Conservation (phyloP, 2,329 filamentous ascomycete species). For the Neoscytalidium dimidiatum region DNA sequence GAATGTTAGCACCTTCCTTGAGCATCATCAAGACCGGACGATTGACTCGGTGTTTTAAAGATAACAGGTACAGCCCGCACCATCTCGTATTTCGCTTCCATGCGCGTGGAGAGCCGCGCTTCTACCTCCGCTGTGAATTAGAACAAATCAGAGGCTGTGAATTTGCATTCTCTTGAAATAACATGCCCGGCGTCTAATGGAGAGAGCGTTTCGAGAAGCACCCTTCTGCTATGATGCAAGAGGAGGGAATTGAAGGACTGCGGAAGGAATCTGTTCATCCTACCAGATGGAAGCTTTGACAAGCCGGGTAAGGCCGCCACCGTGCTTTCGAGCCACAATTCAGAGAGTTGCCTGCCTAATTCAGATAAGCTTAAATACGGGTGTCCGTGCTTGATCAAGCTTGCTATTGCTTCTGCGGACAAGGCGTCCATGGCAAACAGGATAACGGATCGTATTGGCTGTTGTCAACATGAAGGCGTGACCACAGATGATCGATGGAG, state of each 20-base stretch:
- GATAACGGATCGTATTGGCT: neutral
- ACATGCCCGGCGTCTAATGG: no score
- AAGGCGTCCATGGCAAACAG: neutral
- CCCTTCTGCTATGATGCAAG: no score
- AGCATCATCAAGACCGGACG: neutral
- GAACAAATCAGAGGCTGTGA: neutral
- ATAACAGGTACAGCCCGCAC: neutral
- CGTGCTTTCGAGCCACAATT: neutral
- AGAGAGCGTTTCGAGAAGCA: no score
- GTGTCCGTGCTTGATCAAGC: neutral
- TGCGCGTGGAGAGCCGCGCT: neutral
- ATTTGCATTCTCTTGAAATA: no score
- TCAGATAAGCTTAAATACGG: neutral
- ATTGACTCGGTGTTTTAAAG: neutral
- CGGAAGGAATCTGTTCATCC: neutral
- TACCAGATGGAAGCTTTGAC: neutral
- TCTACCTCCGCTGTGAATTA: neutral
- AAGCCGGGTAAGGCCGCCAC: neutral
- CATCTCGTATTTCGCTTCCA: neutral
- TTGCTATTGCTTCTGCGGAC: neutral
- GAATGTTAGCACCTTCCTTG: conserved; percentile 4
- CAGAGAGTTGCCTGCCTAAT: conserved; percentile 3
- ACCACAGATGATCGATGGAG: neutral
- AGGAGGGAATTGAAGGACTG: neutral
- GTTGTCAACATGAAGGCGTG: neutral